A percentile compares a stretch with the other conserved stretches of the same genome.
phyloP scores from a whole-genome alignment of 2,329 filamentous ascomycete species.

The Blumeria graminis region DNA sequence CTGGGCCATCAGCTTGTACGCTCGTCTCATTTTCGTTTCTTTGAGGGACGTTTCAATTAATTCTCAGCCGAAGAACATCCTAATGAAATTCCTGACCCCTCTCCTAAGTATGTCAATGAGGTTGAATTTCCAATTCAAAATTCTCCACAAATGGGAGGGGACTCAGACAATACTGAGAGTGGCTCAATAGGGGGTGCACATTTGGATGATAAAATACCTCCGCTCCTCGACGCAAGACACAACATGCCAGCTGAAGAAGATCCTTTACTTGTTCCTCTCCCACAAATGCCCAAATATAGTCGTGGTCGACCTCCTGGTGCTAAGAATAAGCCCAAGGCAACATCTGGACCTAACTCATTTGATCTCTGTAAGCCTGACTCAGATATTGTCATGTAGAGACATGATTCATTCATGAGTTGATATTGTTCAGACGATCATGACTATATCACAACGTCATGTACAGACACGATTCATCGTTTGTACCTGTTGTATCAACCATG shows the following conservation, averaged over 20 bases:
- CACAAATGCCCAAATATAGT: background rate
- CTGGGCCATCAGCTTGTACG: background rate
- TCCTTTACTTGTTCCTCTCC: background rate
- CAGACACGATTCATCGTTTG: too few species aligned
- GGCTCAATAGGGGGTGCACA: too few species aligned
- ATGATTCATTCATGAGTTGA: too few species aligned
- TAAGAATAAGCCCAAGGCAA: background rate
- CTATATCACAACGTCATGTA: too few species aligned
- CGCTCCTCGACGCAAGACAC: background rate
- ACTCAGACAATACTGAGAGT: background rate
- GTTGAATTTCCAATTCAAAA: background rate
- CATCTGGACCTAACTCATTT: background rate
- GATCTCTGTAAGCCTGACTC: background rate
- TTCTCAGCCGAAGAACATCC: too few species aligned
- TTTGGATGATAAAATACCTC: background rate
- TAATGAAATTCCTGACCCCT: too few species aligned
- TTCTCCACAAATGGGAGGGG: background rate
- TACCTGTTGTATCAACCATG: too few species aligned
- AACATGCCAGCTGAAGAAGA: background rate
- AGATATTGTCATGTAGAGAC: too few species aligned
- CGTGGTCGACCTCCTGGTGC: background rate
- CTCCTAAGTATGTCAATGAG: too few species aligned
- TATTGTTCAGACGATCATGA: too few species aligned
- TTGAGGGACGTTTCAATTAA: too few species aligned
- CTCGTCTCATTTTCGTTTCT: background rate